These are phyloP conservation scores for Aegilops tauschii DNA, from an alignment of 176 grass and related monocot species.

Conservation along the genomic window DNA sequence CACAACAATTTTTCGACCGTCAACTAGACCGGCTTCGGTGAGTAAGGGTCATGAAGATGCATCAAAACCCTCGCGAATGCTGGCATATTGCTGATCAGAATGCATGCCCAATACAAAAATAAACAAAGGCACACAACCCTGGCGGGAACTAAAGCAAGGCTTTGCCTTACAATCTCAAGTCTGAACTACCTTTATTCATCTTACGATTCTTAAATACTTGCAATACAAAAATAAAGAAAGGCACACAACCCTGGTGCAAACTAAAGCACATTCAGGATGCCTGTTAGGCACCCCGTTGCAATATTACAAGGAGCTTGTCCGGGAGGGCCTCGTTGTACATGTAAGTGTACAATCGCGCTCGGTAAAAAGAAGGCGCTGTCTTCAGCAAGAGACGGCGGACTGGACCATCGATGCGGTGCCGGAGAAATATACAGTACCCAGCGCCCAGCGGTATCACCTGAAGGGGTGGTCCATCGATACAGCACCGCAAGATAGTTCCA, in stretches of 20 bases:
- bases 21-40: no score
- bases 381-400: neutral
- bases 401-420: neutral
- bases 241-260: slow-evolving; percentile 25
- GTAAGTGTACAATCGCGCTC: slow-evolving; percentile 4
- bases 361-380: neutral
- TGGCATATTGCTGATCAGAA: neutral
- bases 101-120: neutral
- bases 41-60: neutral
- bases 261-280: neutral
- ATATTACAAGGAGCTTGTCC: neutral
- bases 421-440: neutral
- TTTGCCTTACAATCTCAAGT: neutral
- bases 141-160: neutral
- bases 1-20: no score
- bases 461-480: neutral
- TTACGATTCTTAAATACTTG: neutral
- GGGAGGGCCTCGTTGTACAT: slow-evolving; percentile 38
- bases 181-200: neutral
- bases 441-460: neutral
- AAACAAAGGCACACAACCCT: slow-evolving; percentile 26
- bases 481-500: neutral
- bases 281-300: slow-evolving; percentile 25
- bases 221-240: neutral
- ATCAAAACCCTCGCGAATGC: neutral